Conservation (phyloP, 305 asterid species). For the Plantago lanceolata region DNA sequence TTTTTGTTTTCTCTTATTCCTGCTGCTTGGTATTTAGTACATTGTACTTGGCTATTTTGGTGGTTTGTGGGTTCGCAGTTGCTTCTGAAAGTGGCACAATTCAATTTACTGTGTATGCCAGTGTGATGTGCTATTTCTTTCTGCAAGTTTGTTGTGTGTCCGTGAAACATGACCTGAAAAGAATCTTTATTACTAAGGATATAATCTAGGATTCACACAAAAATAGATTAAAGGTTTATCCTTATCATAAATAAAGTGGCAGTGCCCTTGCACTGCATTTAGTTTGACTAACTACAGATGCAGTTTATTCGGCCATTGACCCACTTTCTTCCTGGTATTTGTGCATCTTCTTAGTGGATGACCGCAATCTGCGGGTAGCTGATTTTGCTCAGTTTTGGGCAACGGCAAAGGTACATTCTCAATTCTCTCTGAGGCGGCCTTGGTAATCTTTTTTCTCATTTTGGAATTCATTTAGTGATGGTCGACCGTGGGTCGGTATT, state of each 20-base stretch:
- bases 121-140: slow-evolving; percentile 24
- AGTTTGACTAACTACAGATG: slow-evolving; percentile 88
- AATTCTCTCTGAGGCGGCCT: slow-evolving; percentile 53
- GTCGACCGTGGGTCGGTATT: slow-evolving; percentile 22
- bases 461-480: slow-evolving; percentile 35
- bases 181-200: slow-evolving; percentile 29
- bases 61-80: slow-evolving; percentile 25
- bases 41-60: slow-evolving; percentile 22
- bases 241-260: slow-evolving; percentile 66
- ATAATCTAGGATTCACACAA: slow-evolving; percentile 42
- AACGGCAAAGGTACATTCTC: slow-evolving; percentile 97
- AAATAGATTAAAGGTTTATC: slow-evolving; percentile 38
- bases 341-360: slow-evolving; percentile 99
- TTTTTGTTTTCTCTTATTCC: slow-evolving; percentile 3
- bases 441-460: slow-evolving; percentile 41
- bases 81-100: slow-evolving; percentile 24
- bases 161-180: slow-evolving; percentile 29
- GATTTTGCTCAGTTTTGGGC: slow-evolving; percentile 99
- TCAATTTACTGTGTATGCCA: slow-evolving; percentile 25
- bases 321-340: slow-evolving; percentile 94
- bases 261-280: slow-evolving; percentile 78
- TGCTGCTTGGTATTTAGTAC: slow-evolving; percentile 15
- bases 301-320: slow-evolving; percentile 95
- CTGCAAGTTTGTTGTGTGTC: slow-evolving; percentile 23
- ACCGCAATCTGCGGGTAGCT: slow-evolving; percentile 99